Base-by-base conservation (phyloP, 1,284 basidiomycete species). In the Papiliotrema terrestris region DNA sequence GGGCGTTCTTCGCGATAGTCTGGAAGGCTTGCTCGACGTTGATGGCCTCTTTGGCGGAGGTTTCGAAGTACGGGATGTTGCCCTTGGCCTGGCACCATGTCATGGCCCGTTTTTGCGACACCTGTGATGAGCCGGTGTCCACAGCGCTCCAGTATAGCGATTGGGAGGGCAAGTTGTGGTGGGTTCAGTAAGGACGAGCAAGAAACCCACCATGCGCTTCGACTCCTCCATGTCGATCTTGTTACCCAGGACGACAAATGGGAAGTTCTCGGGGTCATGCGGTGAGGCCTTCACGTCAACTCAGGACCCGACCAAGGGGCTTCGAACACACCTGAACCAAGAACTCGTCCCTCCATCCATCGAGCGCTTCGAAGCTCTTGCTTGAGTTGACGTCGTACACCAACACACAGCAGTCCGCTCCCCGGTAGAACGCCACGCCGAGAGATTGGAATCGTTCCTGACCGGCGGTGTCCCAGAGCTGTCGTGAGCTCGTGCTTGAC, bases 21-120 rank as follows among this genome's bases (percentile, higher is more conserved):
- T 97, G 94, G 86, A 99, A 99, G 4, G 96, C 96, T 78, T 98
- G 94, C 76, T 99, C 96, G 55, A 98, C 95, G 69, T 99, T 99
- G 83, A 98, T 98, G 19, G 96, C 95, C 78, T 99, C 96, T 80
- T 98, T 98, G 43, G 96, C 96, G 11, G 95, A 98, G 1, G 96
- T 98, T 81, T 99, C 96, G 78, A 98, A 99, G 79, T 98, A 99
- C 15, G 96, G 96, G 66, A 98, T 98, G 79, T 98, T 98, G 70
- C 96, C 96, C 80, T 98, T 98, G 61, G 91, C 89, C 74, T 98
- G 94, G 78, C 96, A 99, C 96, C 96, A 99, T 9, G 92, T 91
- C 93, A 98, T 98, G 22, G 96, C 96, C 51, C 96, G 89, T 78
- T 99, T 99, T 85, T 99, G 96, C 9, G 92, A 93, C 25, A 98